These are phyloP conservation scores for Ascochyta clinopodiicola DNA, from an alignment of 2,329 filamentous ascomycete species.

Conservation along the genomic window DNA sequence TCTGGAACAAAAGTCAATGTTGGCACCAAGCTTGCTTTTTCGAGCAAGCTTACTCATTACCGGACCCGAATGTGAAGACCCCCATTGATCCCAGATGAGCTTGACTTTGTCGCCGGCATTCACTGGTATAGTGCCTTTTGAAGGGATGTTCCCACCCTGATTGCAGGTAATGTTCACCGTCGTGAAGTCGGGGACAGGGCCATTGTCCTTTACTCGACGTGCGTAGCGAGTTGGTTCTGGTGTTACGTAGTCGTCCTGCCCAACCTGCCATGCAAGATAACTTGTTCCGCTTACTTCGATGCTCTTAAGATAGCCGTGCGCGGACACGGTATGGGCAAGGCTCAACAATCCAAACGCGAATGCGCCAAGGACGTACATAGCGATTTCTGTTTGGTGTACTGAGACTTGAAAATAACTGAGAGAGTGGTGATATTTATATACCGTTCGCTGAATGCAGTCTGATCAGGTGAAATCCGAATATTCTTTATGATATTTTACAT, in stretches of 20 bases:
- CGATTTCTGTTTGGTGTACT: no score
- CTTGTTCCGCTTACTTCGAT: conserved; percentile 22
- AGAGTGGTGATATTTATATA: no score
- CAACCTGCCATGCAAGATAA: conserved; percentile 28
- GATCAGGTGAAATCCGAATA: no score
- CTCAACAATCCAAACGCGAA: not conserved
- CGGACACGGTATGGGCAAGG: conserved; percentile 1
- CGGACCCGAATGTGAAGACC: conserved; percentile 43
- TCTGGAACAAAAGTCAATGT: not conserved
- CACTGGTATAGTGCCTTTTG: conserved; percentile 29
- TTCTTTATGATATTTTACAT: no score
- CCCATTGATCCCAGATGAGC: conserved; percentile 44
- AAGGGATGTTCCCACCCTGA: conserved; percentile 31
- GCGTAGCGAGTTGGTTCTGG: conserved; percentile 24
- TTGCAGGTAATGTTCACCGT: conserved; percentile 28
- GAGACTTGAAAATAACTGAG: no score
- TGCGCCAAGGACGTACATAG: not conserved
- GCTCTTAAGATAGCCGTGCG: conserved; percentile 24
- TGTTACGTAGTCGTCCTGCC: conserved; percentile 23
- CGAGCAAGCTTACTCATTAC: conserved; percentile 30
- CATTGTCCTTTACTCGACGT: conserved; percentile 24
- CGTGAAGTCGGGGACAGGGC: conserved; percentile 28
- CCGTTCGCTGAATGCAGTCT: no score
- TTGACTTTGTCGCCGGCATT: conserved; percentile 32
- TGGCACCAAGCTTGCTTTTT: not conserved